These are phyloP conservation scores for Paramecium tetraurelia DNA, from an alignment of 73 alveolate genomes.

Conservation along the genomic window DNA sequence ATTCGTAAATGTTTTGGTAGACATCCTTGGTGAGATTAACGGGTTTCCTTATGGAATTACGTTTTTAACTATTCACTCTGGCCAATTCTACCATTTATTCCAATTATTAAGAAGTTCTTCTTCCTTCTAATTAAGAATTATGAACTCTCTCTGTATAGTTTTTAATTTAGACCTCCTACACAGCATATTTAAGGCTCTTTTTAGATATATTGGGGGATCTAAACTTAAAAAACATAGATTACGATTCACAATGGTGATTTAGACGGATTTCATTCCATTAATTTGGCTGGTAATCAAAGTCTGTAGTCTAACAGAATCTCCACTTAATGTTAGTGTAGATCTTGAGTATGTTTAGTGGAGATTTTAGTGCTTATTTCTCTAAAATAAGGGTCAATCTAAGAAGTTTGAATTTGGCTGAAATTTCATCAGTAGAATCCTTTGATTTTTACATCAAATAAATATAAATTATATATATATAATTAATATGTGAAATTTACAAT, in stretches of 20 bases:
- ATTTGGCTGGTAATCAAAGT: background rate
- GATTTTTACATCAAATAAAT: background rate
- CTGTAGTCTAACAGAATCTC: background rate
- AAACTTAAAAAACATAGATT: background rate
- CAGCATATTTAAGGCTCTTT: background rate
- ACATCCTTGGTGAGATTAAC: background rate
- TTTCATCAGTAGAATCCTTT: background rate
- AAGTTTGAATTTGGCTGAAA: background rate
- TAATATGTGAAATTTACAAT: background rate
- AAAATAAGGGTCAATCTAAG: background rate
- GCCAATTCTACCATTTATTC: background rate
- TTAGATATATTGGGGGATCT: background rate
- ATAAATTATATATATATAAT: background rate
- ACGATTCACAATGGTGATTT: background rate
- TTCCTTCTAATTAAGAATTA: background rate
- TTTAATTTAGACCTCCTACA: background rate
- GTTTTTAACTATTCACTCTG: background rate
- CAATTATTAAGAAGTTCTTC: background rate
- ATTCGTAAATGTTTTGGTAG: background rate
- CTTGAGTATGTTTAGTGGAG: background rate
- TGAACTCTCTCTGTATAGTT: background rate
- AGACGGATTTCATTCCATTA: background rate
- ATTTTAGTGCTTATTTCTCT: background rate
- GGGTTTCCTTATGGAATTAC: background rate
- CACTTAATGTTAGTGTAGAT: background rate